A percentile compares a stretch with the other conserved stretches of the same genome.
These are phyloP conservation scores for Rutstroemia sp. DNA, from an alignment of 2,329 filamentous ascomycete species.

Conservation along the genomic window DNA sequence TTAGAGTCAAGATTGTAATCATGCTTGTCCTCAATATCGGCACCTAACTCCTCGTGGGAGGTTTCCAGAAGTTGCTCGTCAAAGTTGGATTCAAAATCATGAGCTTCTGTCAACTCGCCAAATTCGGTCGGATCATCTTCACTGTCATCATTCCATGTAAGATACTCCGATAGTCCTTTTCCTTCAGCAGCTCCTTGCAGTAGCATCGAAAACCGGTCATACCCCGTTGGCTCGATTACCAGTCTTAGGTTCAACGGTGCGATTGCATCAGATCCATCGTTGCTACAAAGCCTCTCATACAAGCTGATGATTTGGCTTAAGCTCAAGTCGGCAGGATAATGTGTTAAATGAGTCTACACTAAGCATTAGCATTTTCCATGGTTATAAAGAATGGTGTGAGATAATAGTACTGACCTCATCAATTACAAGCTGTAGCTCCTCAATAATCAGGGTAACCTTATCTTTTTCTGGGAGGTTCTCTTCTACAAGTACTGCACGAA, in stretches of 20 bases:
- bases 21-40: background rate
- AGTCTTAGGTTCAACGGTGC: slow-evolving; percentile 53
- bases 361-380: slow-evolving; percentile 23
- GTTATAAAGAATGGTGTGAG: background rate
- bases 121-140: slow-evolving; percentile 17
- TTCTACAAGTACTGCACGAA: slow-evolving; percentile 44
- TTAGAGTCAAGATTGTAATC: background rate
- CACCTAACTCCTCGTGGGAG: background rate
- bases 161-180: slow-evolving; percentile 36
- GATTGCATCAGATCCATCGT: slow-evolving; percentile 46
- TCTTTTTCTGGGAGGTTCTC: slow-evolving; percentile 47
- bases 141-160: slow-evolving; percentile 22
- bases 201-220: slow-evolving; percentile 44
- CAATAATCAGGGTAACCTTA: slow-evolving; percentile 48
- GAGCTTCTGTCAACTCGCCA: background rate
- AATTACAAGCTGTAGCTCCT: slow-evolving; percentile 46
- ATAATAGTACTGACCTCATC: slow-evolving; percentile 43
- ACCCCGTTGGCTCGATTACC: slow-evolving; percentile 45
- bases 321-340: slow-evolving; percentile 39
- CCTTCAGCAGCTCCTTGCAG: slow-evolving; percentile 45
- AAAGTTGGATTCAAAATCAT: background rate
- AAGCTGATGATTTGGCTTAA: slow-evolving; percentile 51
- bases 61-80: no score
- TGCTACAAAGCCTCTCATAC: slow-evolving; percentile 49
- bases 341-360: slow-evolving; percentile 37